Base-by-base conservation (phyloP, 495 filamentous ascomycete species). In the Penicillium angulare region DNA sequence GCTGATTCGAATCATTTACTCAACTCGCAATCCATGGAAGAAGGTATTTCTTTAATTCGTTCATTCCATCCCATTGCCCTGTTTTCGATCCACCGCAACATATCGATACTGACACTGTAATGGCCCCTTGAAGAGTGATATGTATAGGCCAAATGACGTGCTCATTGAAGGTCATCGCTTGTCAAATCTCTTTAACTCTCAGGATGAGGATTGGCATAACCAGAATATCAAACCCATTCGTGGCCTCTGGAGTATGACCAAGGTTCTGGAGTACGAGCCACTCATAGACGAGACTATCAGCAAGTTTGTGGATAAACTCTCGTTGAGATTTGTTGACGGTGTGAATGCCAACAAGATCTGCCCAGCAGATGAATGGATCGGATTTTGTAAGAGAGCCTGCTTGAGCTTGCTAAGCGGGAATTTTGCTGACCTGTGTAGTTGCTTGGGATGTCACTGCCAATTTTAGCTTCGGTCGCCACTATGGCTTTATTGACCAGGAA, bases 381-480 rank as follows among this genome's bases (percentile, higher is more conserved):
- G 74, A 52, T 74, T 57, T 43, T 80, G 65, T 68, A 43, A 50
- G 50, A 35, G 32, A 32, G 4, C 6, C 20, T 38, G 26, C 27
- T 48, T 29, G 3, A 6, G 8, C 12, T 7, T 18, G 15, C 16
- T 5, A 17, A 8, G 21, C 7, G 17, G 32, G 20, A 1, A 45
- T 21, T 13, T 13, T 20, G 17, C 41, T 31, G 15, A 44, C 13
- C 16, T 16, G 4, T 20, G 12, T 9, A 67, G 64, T 74, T 46
- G 75, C 75, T 3, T 77, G 68, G 48, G 75, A 78, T 57, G 68
- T 69, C 20, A 72, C 73, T 15, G 65, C 66, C n/a, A 63, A 65
- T 31, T 52, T 75, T 13, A 68, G 65, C 9, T 76, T 78, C 45
- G 58, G 59, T 7, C 60, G 61, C 13, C 59, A 65, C 29, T 67